Evolutionary conservation across 352 stramenopile species (phyloP).

Genomic region (Phytophthora colocasiae): DNA sequence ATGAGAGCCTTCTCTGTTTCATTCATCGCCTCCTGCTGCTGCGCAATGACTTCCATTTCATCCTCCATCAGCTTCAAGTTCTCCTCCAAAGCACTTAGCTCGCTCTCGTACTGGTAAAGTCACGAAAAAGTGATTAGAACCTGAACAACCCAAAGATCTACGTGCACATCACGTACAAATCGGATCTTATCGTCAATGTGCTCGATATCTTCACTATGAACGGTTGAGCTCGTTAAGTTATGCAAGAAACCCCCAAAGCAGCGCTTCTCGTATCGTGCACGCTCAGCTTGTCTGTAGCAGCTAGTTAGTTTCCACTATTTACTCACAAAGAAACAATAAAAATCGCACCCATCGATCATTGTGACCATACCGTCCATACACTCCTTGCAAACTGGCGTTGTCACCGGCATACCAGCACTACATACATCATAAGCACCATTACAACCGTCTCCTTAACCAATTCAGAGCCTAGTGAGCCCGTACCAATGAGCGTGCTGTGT

Average conservation of each 20-base stretch:
- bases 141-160: not conserved
- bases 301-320: not conserved
- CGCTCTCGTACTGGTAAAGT: conserved; percentile 69
- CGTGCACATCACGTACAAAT: conserved; percentile 50
- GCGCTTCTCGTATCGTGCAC: conserved; percentile 78
- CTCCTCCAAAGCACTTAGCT: conserved; percentile 61
- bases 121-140: not conserved
- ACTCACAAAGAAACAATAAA: not conserved
- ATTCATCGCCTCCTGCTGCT: conserved; percentile 58
- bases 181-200: conserved; percentile 77
- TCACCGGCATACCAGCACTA: conserved; percentile 66
- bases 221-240: conserved; percentile 47
- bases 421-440: conserved; percentile 1
- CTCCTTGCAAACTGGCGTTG: conserved; percentile 74
- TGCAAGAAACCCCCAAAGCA: conserved; percentile 67
- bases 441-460: not conserved
- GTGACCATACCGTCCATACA: conserved; percentile 80
- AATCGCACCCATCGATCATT: conserved; percentile 65
- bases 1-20: conserved; percentile 55
- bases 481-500: conserved; percentile 79
- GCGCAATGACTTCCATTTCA: conserved; percentile 58
- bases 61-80: conserved; percentile 77
- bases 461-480: not conserved
- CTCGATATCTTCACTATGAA: conserved; percentile 66
- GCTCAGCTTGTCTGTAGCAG: conserved; percentile 59